A percentile compares a stretch with the other conserved stretches of the same genome.
phyloP scores from a whole-genome alignment of 768 basidiomycete genomes.

The Neoboletus subvelutipes region DNA sequence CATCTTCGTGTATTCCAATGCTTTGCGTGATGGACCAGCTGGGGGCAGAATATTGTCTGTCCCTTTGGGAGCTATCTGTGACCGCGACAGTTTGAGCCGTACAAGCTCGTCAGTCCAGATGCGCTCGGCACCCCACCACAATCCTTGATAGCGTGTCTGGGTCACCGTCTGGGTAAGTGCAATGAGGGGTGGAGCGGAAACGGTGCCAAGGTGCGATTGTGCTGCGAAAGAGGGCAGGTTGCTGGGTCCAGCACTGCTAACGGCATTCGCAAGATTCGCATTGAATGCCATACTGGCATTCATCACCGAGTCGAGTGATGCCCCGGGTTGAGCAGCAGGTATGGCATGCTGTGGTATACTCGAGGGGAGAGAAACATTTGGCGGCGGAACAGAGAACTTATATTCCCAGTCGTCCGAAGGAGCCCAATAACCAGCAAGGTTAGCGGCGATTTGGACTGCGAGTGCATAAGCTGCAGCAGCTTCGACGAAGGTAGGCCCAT shows the following conservation, averaged over 20 bases:
- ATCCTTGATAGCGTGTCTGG: slow-evolving; percentile 68
- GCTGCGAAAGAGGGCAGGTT: neutral
- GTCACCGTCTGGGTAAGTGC: slow-evolving; percentile 34
- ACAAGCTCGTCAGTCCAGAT: slow-evolving; percentile 88
- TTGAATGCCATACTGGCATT: slow-evolving; percentile 48
- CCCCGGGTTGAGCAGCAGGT: slow-evolving; percentile 11
- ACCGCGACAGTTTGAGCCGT: slow-evolving; percentile 68
- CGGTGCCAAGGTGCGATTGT: slow-evolving; percentile 1
- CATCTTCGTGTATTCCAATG: slow-evolving; percentile 29
- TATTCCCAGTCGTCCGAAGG: slow-evolving; percentile 74
- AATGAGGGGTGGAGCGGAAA: slow-evolving; percentile 18
- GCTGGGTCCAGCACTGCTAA: slow-evolving; percentile 6
- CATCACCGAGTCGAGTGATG: slow-evolving; percentile 45
- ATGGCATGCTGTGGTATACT: neutral
- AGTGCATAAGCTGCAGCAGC: slow-evolving; percentile 65
- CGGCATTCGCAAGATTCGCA: slow-evolving; percentile 23
- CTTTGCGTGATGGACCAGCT: slow-evolving; percentile 48
- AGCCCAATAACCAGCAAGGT: slow-evolving; percentile 63
- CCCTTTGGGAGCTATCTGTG: slow-evolving; percentile 66
- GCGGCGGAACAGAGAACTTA: slow-evolving; percentile 44
- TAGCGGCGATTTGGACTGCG: slow-evolving; percentile 69
- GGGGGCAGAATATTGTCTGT: slow-evolving; percentile 58
- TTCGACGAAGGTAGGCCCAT: slow-evolving; percentile 39
- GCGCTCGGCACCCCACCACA: slow-evolving; percentile 90
- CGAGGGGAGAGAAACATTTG: slow-evolving; percentile 12